These are phyloP conservation scores for Neurospora sp. DNA, from an alignment of 495 filamentous ascomycete species.

Conservation along the genomic window DNA sequence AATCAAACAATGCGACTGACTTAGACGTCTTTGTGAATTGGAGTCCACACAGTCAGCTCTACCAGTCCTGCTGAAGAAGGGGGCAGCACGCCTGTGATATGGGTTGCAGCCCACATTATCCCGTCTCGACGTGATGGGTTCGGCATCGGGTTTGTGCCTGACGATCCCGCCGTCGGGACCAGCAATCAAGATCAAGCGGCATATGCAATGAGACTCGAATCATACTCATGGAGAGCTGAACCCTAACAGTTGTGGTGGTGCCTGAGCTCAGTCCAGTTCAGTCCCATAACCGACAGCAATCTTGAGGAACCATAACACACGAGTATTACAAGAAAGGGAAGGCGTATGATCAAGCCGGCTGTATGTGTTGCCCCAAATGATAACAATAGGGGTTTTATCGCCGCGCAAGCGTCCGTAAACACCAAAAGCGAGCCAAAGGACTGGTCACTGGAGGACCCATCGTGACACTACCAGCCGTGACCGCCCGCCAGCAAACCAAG, in stretches of 20 bases:
- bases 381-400: not conserved
- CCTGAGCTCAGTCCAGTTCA: not conserved
- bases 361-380: not conserved
- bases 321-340: not conserved
- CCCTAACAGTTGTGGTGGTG: not conserved
- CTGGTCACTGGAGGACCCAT: not conserved
- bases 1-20: not conserved
- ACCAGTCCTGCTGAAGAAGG: not conserved
- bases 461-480: not conserved
- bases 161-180: not conserved
- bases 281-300: not conserved
- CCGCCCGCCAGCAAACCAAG: not conserved
- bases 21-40: not conserved
- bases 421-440: not conserved
- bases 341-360: not conserved
- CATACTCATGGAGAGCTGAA: not conserved
- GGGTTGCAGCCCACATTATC: not conserved
- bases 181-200: not conserved
- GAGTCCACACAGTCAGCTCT: not conserved
- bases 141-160: not conserved
- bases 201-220: not conserved
- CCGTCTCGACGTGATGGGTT: not conserved
- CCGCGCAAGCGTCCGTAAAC: not conserved
- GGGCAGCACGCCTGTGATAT: too few species aligned
- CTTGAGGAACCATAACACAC: not conserved